Conservation (phyloP, 2,329 filamentous ascomycete genomes). For the Cytospora piceicola region DNA sequence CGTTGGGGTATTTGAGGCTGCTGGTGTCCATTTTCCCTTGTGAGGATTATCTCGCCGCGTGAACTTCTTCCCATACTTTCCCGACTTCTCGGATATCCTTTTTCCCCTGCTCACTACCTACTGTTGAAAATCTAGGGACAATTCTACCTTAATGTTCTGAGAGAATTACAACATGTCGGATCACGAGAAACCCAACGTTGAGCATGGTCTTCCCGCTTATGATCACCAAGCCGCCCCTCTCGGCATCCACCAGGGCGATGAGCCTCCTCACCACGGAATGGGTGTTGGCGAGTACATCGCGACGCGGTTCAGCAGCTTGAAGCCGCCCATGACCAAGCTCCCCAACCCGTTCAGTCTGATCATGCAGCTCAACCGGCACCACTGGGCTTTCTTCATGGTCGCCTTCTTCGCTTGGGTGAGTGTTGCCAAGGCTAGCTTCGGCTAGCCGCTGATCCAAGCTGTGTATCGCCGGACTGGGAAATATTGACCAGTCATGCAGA, state of each 20-base stretch:
- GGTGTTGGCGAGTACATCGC: slow-evolving; percentile 49
- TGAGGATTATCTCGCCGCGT: not conserved
- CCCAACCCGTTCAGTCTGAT: slow-evolving; percentile 58
- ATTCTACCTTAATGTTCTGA: not conserved
- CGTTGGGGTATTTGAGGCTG: slow-evolving; percentile 15
- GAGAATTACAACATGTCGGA: slow-evolving; percentile 15
- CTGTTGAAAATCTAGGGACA: not conserved
- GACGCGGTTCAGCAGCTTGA: slow-evolving; percentile 59
- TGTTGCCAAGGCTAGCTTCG: not conserved
- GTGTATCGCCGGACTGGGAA: not conserved
- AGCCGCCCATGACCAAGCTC: slow-evolving; percentile 58
- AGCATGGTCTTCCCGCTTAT: slow-evolving; percentile 3
- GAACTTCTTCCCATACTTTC: not conserved
- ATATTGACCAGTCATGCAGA: slow-evolving; percentile 41
- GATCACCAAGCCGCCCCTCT: not conserved
- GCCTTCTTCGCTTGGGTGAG: slow-evolving; percentile 62
- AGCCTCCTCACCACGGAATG: slow-evolving; percentile 55
- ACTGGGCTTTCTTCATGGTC: slow-evolving; percentile 60
- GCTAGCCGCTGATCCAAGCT: not conserved
- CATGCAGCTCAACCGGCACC: slow-evolving; percentile 51
- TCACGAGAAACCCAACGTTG: slow-evolving; percentile 26
- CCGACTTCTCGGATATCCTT: not conserved
- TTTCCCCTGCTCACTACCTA: not conserved
- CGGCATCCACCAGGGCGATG: slow-evolving; percentile 32
- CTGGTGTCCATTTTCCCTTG: not conserved